These are phyloP conservation scores for Mycena crocata DNA, from an alignment of 768 basidiomycete species.

Conservation along the genomic window DNA sequence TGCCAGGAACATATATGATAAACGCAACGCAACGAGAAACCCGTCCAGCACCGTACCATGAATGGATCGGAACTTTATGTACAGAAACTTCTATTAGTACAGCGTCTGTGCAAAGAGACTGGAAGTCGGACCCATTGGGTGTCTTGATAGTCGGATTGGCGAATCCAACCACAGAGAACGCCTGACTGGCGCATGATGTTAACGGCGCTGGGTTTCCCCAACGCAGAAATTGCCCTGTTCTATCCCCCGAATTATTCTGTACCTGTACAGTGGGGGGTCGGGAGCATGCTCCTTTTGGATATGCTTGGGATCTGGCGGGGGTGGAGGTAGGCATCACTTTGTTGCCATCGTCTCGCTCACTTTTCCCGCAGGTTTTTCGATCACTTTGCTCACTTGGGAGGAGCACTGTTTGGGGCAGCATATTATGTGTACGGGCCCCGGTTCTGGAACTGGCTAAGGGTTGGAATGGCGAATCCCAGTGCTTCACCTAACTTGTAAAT, in stretches of 20 bases:
- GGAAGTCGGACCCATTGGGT: conserved; percentile 6
- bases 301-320: conserved; percentile 66
- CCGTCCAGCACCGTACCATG: background rate
- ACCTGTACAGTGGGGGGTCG: conserved; percentile 67
- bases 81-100: no score
- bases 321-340: conserved; percentile 61
- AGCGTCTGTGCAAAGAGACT: no score
- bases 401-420: conserved; percentile 67
- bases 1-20: no score
- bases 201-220: no score
- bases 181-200: conserved; percentile 1
- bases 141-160: background rate
- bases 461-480: no score
- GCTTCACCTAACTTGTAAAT: no score
- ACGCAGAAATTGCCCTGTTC: no score
- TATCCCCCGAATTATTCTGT: no score
- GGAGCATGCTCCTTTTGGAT: conserved; percentile 63
- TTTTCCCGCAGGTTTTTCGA: conserved; percentile 57
- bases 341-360: conserved; percentile 1
- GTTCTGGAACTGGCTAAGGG: conserved; percentile 37
- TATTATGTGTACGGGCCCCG: conserved; percentile 63
- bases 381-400: conserved; percentile 76
- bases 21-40: background rate
- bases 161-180: background rate
- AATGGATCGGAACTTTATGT: no score